Evolutionary conservation across 495 filamentous ascomycete species (phyloP).

Genomic region (Trichoderma reesei): DNA sequence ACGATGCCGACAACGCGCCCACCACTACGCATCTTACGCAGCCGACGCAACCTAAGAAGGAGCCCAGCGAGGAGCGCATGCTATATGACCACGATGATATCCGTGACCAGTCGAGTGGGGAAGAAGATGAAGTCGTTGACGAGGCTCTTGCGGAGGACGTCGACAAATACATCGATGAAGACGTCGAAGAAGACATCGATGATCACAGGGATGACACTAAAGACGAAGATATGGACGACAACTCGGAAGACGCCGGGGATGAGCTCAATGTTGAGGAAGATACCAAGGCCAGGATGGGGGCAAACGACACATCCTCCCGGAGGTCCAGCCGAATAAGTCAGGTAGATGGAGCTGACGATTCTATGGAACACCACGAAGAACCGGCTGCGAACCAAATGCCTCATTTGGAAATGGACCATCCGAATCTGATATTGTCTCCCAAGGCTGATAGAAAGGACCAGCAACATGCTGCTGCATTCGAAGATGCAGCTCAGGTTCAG

Average conservation of each 20-base stretch:
- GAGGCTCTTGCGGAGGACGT: constrained; percentile 12
- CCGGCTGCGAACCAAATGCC: neutral
- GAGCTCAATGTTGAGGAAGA: neutral
- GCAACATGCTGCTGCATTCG: neutral
- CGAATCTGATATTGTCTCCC: neutral
- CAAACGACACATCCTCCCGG: neutral
- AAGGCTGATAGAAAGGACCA: no score
- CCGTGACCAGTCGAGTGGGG: constrained; percentile 3
- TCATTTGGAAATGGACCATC: neutral
- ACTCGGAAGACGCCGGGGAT: constrained; percentile 14
- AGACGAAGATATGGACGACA: constrained; percentile 3
- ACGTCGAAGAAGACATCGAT: constrained; percentile 12
- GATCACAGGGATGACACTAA: neutral
- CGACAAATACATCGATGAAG: constrained; percentile 13
- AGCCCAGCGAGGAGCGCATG: neutral
- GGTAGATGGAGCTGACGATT: neutral
- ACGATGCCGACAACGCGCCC: constrained; percentile 9
- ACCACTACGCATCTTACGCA: no score
- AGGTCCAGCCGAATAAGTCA: neutral
- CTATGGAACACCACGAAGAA: neutral
- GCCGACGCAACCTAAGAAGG: neutral
- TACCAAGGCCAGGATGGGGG: neutral
- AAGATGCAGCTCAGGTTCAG: neutral
- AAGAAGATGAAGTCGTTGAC: constrained; percentile 10
- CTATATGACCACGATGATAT: neutral